A percentile compares a stretch with the other conserved stretches of the same genome.
Conservation (phyloP, 2,329 filamentous ascomycete genomes). For the Proliferodiscus dingleyae region DNA sequence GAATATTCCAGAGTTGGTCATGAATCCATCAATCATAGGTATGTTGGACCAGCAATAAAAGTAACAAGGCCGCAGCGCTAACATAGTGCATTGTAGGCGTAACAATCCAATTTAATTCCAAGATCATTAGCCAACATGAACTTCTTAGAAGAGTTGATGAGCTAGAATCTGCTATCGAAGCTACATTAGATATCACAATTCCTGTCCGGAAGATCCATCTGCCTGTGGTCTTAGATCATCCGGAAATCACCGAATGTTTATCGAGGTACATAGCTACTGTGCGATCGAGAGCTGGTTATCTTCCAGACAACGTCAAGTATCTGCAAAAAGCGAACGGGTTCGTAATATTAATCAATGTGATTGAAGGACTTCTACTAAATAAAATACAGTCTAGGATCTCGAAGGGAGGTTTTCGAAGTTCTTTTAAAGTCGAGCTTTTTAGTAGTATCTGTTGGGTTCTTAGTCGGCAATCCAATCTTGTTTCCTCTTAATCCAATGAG, state of each 20-base stretch:
- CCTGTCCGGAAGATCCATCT: conserved; percentile 41
- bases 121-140: conserved; percentile 33
- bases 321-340: conserved; percentile 35
- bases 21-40: conserved; percentile 46
- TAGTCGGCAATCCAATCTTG: conserved; percentile 34
- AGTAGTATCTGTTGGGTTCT: conserved; percentile 33
- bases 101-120: conserved; percentile 42
- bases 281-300: conserved; percentile 27
- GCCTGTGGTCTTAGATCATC: conserved; percentile 39
- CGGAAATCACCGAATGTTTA: conserved; percentile 18
- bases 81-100: conserved; percentile 30
- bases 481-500: conserved; percentile 28
- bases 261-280: conserved; percentile 29
- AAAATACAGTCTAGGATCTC: no score
- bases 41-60: conserved; percentile 31
- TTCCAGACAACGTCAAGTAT: conserved; percentile 30
- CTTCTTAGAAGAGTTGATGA: conserved; percentile 35
- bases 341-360: no score
- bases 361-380: no score
- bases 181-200: conserved; percentile 33
- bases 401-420: conserved; percentile 31
- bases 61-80: background rate
- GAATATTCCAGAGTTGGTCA: conserved; percentile 37
- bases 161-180: conserved; percentile 30
- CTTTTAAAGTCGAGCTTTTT: conserved; percentile 33